phyloP scores from a whole-genome alignment of 2,329 filamentous ascomycete genomes.

The Colletotrichum sojae region DNA sequence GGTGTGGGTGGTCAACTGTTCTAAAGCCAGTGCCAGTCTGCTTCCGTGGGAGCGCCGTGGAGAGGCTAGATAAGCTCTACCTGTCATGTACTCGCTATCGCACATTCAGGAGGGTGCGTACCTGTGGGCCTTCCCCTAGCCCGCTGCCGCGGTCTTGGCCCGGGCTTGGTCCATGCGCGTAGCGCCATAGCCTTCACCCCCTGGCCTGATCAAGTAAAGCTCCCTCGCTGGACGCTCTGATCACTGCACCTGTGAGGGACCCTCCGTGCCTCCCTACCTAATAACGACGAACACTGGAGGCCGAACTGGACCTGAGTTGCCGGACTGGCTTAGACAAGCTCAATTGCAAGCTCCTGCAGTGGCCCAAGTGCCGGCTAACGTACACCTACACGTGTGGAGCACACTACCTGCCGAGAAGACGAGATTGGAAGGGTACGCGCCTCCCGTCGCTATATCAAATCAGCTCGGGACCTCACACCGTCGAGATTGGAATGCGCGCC shows the following conservation, averaged over 20 bases:
- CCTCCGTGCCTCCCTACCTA: too few species aligned
- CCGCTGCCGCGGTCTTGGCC: neutral
- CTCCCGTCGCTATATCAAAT: constrained; percentile 13
- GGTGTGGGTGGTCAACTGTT: constrained; percentile 16
- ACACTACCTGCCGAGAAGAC: neutral
- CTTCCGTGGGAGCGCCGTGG: too few species aligned
- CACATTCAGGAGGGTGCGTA: constrained; percentile 18
- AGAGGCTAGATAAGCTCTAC: constrained; percentile 28
- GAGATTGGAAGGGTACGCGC: neutral
- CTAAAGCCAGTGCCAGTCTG: too few species aligned
- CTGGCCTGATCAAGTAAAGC: neutral
- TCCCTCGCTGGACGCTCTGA: neutral
- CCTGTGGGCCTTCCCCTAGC: constrained; percentile 3
- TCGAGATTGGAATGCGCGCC: constrained; percentile 22
- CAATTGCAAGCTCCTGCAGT: too few species aligned
- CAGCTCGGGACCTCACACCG: neutral
- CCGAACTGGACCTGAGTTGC: too few species aligned
- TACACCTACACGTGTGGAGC: neutral
- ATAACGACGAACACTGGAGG: too few species aligned
- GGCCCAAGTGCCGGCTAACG: too few species aligned
- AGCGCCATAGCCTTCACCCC: neutral
- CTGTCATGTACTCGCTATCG: constrained; percentile 7
- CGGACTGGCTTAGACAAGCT: too few species aligned
- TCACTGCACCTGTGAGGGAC: too few species aligned
- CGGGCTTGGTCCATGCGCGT: neutral